Conservation (phyloP, 1,139 yeast genomes). For the Protomyces arabidopsidicola region DNA sequence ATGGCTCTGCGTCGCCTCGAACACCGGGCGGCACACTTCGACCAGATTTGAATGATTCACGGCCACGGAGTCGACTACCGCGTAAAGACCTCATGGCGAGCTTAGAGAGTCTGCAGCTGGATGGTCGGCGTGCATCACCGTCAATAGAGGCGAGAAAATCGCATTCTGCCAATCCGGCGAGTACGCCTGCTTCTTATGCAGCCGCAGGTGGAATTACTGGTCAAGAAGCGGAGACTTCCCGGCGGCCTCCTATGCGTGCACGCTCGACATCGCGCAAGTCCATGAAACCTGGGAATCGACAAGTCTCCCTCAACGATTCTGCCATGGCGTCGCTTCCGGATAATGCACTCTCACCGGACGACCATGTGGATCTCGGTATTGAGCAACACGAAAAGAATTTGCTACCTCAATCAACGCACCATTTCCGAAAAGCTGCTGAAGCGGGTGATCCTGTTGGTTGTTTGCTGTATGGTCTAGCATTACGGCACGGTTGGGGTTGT, state of each 20-base stretch:
- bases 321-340: conserved; percentile 17
- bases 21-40: not conserved
- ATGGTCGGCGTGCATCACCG: not conserved
- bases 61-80: not conserved
- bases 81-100: not conserved
- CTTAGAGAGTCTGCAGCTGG: not conserved
- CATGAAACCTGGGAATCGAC: not conserved
- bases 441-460: conserved; percentile 63
- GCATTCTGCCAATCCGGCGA: not conserved
- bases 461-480: conserved; percentile 65
- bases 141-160: not conserved
- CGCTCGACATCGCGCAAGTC: not conserved
- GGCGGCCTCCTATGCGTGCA: not conserved
- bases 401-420: conserved; percentile 65
- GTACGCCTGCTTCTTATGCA: not conserved
- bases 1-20: not conserved
- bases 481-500: conserved; percentile 68
- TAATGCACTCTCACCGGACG: conserved; percentile 36
- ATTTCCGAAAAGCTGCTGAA: conserved; percentile 58
- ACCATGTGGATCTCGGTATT: conserved; percentile 52
- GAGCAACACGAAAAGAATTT: conserved; percentile 56
- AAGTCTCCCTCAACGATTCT: conserved; percentile 1
- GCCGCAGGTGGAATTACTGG: not conserved
- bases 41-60: not conserved
- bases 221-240: not conserved